A percentile compares a stretch with the other conserved stretches of the same genome.
phyloP scores from a whole-genome alignment of 2,329 filamentous ascomycete genomes.

The Microascus cirrosus region DNA sequence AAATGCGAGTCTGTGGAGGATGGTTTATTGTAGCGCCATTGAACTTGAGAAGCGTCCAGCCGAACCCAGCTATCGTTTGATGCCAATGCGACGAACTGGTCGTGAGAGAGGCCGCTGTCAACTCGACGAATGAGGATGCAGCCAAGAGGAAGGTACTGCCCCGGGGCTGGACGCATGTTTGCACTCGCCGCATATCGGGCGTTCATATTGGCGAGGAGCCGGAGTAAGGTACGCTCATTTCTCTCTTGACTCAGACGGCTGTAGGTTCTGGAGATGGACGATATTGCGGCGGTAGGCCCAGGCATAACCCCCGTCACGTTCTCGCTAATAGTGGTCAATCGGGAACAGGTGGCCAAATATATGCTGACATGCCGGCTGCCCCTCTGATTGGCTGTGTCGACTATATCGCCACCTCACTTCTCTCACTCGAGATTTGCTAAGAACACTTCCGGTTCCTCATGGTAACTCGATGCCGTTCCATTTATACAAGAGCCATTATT shows the following conservation, averaged over 20 bases:
- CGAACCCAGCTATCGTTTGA: not conserved
- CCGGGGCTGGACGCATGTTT: not conserved
- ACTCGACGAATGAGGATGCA: not conserved
- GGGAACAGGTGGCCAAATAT: not conserved
- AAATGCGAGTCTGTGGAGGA: not conserved
- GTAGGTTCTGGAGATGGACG: not conserved
- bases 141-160: not conserved
- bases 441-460: not conserved
- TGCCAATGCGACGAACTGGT: not conserved
- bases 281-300: not conserved
- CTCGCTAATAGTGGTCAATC: not conserved
- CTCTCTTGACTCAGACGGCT: not conserved
- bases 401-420: not conserved
- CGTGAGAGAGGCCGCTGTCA: not conserved
- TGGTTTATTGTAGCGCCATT: not conserved
- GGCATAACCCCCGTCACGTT: not conserved
- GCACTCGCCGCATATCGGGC: not conserved
- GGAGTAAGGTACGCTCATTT: not conserved
- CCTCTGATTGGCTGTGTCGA: not conserved
- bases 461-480: not conserved
- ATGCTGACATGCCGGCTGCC: not conserved
- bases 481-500: not conserved
- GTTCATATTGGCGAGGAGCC: not conserved
- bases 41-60: not conserved
- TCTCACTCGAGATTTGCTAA: not conserved